Percentiles rank a stretch among this genome's conserved stretches.
phyloP scores from a whole-genome alignment of 768 basidiomycete species.

The Ramaria sp. region DNA sequence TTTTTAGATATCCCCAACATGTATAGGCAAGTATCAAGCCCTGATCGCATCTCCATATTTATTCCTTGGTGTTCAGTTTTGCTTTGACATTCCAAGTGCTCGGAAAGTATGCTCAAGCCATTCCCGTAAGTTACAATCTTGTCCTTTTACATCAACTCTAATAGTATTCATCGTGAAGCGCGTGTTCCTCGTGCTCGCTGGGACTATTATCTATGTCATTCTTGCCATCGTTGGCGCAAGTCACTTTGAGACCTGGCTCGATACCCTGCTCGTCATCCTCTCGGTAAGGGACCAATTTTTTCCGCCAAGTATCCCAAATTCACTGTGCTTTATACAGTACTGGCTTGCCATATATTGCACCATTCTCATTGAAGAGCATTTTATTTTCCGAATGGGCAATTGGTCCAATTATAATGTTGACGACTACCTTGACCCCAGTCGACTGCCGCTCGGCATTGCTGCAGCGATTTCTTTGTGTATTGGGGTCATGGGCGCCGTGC shows the following conservation, averaged over 20 bases:
- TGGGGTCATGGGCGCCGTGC: constrained; percentile 29
- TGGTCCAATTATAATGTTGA: constrained; percentile 26
- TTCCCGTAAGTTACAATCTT: constrained; percentile 25
- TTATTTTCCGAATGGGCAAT: constrained; percentile 34
- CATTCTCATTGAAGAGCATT: constrained; percentile 39
- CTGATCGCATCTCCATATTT: not conserved
- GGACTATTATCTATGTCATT: constrained; percentile 29
- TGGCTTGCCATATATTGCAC: constrained; percentile 41
- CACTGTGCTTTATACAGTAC: constrained; percentile 18
- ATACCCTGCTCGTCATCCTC: constrained; percentile 29
- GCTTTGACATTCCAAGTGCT: constrained; percentile 36
- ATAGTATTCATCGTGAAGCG: constrained; percentile 22
- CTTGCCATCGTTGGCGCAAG: constrained; percentile 37
- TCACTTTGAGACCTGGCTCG: constrained; percentile 32
- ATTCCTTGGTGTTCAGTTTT: constrained; percentile 16
- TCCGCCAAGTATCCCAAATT: not conserved
- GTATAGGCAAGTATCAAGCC: constrained; percentile 18
- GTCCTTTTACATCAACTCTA: not conserved
- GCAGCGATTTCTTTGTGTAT: constrained; percentile 23
- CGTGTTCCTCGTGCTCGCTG: constrained; percentile 26
- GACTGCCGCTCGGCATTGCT: constrained; percentile 29
- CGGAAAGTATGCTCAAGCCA: constrained; percentile 27
- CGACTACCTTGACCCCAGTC: constrained; percentile 21
- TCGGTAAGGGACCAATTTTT: constrained; percentile 4
- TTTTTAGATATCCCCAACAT: constrained; percentile 30